Base-by-base conservation (phyloP, 805 yeast genomes). In the Starmera caribaea region DNA sequence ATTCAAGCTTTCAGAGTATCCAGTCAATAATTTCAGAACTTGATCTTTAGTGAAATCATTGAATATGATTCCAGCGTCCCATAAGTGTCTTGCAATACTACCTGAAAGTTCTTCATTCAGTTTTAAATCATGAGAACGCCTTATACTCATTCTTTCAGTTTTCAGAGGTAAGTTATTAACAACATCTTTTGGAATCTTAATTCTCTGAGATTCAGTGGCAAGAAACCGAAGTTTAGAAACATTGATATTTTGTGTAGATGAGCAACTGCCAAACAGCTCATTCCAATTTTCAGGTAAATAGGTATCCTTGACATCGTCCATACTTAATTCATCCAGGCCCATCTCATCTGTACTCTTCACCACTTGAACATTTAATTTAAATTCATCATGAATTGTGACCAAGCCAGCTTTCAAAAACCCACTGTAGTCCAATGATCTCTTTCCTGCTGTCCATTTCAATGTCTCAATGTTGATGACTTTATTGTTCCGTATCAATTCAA, bases 11-110 rank as follows among this genome's bases (percentile, higher is more conserved):
- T 7, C 8, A 21, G 26, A 21, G 8, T 7, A 21, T 21, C 26
- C 26, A 7, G 8, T 21, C 6, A 21, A 9, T 9, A 21, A 21
- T 10, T 31, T n/a, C 16, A 31, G 26, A 12, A 27, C 27, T 14
- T 44, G 37, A 3, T 16, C 27, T 11, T n/a, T 28, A 3, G 41
- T 15, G 7, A 50, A 15, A 13, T 39, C 41, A 36, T 44, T 48
- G 8, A 55, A 36, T 11, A 50, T 27, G 5, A 61, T 46, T 2
- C 66, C 68, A 7, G 64, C 66, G 42, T 65, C 69, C 72, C 72
- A 67, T 16, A 67, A 41, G 42, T 67, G 71, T 30, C 67, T 49
- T 13, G 70, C 71, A 26, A 67, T 61, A 38, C 57, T 61, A 31
- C 65, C 58, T 2, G 68, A 65, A 0, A 61, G 44, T 35, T 67